Evolutionary conservation across 2,329 filamentous ascomycete species (phyloP).

Genomic region (Pyrenochaeta sp.): DNA sequence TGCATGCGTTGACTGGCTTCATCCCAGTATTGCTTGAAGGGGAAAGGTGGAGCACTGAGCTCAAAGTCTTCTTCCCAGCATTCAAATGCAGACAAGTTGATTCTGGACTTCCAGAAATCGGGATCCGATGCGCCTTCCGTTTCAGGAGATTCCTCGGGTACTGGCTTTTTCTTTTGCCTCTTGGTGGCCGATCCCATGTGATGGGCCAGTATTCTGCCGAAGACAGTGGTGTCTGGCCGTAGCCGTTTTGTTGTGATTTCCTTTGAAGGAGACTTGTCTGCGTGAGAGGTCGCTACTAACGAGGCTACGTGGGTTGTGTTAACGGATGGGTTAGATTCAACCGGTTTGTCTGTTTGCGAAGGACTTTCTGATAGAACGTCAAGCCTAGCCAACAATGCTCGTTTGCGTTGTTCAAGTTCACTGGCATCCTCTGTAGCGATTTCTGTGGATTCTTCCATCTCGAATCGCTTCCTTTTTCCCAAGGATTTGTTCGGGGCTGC

Average conservation of each 20-base stretch:
- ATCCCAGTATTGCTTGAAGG: constrained; percentile 90
- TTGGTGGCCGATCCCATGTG: constrained; percentile 28
- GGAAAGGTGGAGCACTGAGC: constrained; percentile 82
- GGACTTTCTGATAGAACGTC: constrained; percentile 4
- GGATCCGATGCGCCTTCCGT: constrained; percentile 53
- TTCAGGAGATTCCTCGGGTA: constrained; percentile 26
- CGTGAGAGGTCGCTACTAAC: neutral
- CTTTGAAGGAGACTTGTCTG: constrained; percentile 5
- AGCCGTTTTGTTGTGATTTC: constrained; percentile 29
- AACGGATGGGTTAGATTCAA: neutral
- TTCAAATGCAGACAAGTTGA: constrained; percentile 81
- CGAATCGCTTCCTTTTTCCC: constrained; percentile 35
- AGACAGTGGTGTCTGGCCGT: constrained; percentile 33
- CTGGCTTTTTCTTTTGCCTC: constrained; percentile 26
- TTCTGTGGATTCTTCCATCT: constrained; percentile 23
- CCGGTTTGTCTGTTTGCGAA: constrained; percentile 4
- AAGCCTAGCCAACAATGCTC: constrained; percentile 31
- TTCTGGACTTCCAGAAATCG: constrained; percentile 75
- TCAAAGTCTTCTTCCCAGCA: constrained; percentile 68
- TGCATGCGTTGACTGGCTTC: constrained; percentile 68
- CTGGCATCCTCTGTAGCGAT: constrained; percentile 10
- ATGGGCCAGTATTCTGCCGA: constrained; percentile 40
- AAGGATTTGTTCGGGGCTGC: no score
- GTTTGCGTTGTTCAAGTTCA: constrained; percentile 31
- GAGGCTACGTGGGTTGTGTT: neutral